Evolutionary conservation across 257 asterid genomes (phyloP), one percentile per base, ranked within the genome.

Genomic region (Solanum dulcamara): DNA sequence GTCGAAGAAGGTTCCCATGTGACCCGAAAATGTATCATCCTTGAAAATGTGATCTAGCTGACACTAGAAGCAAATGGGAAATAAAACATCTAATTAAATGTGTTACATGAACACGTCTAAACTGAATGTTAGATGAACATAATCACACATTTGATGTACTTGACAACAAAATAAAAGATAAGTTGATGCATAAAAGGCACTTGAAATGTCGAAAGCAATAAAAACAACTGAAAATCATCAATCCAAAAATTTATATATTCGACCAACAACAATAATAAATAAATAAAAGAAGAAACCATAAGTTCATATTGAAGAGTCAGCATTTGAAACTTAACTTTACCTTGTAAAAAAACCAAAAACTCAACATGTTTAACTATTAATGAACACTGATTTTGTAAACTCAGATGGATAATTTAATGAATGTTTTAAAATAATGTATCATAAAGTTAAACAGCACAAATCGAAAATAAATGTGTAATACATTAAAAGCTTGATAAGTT

Each of bases 21-120:
- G 98, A 87, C 99, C 98, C 70, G 95, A 90, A 90, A 95, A 94
- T 30, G 98, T 95, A 85, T 95, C 92, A 50, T 93, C 98, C 92
- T 90, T 95, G 89, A 95, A 88, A 90, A 97, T 95, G 89, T 97
- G 99, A 86, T 88, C 98, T 88, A 97, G 95, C 91, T 90, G 90
- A 89, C 99, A 95, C 99, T 97, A 90, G 88, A 93, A 80, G 72
- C 90, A 81, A 74, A 86, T 40, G 62, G 81, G 80, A 70, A 70
- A 70, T 35, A 35, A 35, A 70, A 79, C 64, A 17, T 79, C 48
- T 79, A 79, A 51, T 20, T 17, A n/a, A 28, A 77, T 46, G 1
- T 77, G 62, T 9, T 4, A 15, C 10, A 26, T 46, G 26, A 77
- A 77, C 57, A 46, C 3, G 38, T 77, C 10, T 17, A 75, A 44